A percentile compares a stretch with the other conserved stretches of the same genome.
phyloP scores from a whole-genome alignment of 2,329 filamentous ascomycete genomes.

The Cladophialophora bantiana region DNA sequence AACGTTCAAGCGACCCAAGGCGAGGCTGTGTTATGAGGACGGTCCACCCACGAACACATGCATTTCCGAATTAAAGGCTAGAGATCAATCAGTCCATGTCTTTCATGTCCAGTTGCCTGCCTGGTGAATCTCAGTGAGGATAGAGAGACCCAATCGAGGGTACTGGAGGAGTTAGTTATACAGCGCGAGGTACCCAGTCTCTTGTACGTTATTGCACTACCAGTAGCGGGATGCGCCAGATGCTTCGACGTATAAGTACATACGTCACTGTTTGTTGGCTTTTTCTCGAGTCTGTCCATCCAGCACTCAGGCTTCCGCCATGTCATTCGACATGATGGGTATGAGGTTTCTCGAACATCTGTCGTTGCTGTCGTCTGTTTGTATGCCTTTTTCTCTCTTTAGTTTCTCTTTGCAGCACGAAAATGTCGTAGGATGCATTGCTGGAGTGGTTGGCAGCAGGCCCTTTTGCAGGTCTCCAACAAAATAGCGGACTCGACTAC shows the following conservation, averaged over 20 bases:
- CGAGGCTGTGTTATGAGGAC: background rate
- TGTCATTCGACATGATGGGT: slow-evolving; percentile 21
- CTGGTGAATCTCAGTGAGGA: background rate
- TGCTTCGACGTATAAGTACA: background rate
- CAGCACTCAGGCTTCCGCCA: slow-evolving; percentile 25
- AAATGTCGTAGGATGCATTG: background rate
- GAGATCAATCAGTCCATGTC: background rate
- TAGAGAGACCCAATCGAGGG: background rate
- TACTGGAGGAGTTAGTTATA: too few relatives aligned
- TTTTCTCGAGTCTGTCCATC: slow-evolving; percentile 11
- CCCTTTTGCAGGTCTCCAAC: background rate
- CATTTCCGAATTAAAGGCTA: background rate
- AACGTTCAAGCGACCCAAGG: slow-evolving; percentile 4
- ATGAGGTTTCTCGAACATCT: slow-evolving; percentile 19
- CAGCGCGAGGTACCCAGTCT: background rate
- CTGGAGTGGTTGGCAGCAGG: background rate
- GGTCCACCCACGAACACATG: background rate
- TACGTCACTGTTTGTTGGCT: slow-evolving; percentile 27
- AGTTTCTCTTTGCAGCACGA: background rate
- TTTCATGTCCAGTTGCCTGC: background rate
- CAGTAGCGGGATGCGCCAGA: background rate
- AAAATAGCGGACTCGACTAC: background rate
- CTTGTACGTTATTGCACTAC: too few relatives aligned
- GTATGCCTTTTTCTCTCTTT: slow-evolving; percentile 1
- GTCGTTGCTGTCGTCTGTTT: background rate